Evolutionary conservation across 176 grass and related monocot genomes (phyloP), one percentile per base, ranked within the genome.

Genomic region (Chloris gayana): DNA sequence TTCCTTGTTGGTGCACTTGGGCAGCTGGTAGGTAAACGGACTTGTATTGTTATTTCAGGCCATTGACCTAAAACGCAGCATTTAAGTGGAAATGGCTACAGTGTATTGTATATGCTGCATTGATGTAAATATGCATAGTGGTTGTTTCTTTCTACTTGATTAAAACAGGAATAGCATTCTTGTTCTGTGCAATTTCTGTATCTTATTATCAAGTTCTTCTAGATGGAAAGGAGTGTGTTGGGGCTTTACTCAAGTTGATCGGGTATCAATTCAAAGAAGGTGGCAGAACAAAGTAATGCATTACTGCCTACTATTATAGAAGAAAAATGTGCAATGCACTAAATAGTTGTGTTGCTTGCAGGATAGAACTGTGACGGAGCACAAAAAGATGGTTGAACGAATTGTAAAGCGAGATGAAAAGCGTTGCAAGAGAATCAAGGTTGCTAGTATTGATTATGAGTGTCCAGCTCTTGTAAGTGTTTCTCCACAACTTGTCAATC

Each of bases 381-480:
- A 98, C 82, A 83, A 88, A 72, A 84, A 50, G 54, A 73, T 95
- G 96, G 78, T 98, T 70, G 57, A 87, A 79, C 84, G 78, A 67
- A 95, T 98, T 49, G 27, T 95, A 61, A 95, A 95, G 62, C 88
- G 86, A 18, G 88, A 98, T 39, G 88, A 95, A 59, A 93, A 89
- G 46, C 78, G 88, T 32, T 72, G 92, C 10, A 98, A 95, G 76
- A 85, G 86, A 76, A 98, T 98, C 79, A 88, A 86, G 58, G 88
- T 72, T 87, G 92, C 84, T 31, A 90, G 92, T 59, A 91, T 98
- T 80, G 88, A 95, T 50, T 93, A 93, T 15, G 88, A 93, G 79
- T 95, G 96, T 67, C 90, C 96, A 75, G 25, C 85, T 63, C 78
- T 98, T 76, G 96, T 98, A 95, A 89, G 90, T 91, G 33, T 82